Base-by-base conservation (phyloP, 2,329 filamentous ascomycete species). In the Verticillium zaregamsianum region DNA sequence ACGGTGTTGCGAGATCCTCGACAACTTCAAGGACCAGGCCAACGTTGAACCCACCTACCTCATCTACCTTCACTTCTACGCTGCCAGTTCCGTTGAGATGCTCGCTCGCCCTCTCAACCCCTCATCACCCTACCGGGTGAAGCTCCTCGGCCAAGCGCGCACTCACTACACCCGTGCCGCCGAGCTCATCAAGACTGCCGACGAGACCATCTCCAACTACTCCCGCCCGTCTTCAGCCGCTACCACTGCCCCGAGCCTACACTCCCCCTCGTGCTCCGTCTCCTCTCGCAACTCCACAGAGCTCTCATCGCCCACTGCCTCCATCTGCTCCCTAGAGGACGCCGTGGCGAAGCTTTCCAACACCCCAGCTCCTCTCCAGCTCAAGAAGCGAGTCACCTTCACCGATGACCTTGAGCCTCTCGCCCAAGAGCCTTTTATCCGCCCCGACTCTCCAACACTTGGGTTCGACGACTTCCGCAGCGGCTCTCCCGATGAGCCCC, bases 11-110 rank as follows among this genome's bases (percentile, higher is more conserved):
- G 82, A 86, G 67, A 79, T 86, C 40, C 69, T 87, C 37, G 77
- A 80, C 52, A 79, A 76, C 61, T 71, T 81, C 57, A 79, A 77
- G 65, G 75, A 82, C 57, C n/a, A 72, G 69, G 74, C 75, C 14
- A 69, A 75, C 31, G 73, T 82, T 23, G 81, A 86, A 68, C 81
- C 83, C 2, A 74, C 82, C 7, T 82, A 86, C 67, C 74, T 86
- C 37, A 82, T 87, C 65, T 86, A 85, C 63, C 76, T 87, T 6
- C 80, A 85, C 69, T 86, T 87, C 69, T 87, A 86, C 64, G 84
- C 84, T n/a, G 85, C 85, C 23, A 81, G 78, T n/a, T 82, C 84
- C 15, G 77, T 85, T 52, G 85, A 87, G 67, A 81, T 82, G 75
- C 83, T 83, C 66, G 83, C 83, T 1, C 77, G 79, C 32, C 75